These are phyloP conservation scores for Serendipita sp. DNA, from an alignment of 768 basidiomycete genomes.

Conservation along the genomic window DNA sequence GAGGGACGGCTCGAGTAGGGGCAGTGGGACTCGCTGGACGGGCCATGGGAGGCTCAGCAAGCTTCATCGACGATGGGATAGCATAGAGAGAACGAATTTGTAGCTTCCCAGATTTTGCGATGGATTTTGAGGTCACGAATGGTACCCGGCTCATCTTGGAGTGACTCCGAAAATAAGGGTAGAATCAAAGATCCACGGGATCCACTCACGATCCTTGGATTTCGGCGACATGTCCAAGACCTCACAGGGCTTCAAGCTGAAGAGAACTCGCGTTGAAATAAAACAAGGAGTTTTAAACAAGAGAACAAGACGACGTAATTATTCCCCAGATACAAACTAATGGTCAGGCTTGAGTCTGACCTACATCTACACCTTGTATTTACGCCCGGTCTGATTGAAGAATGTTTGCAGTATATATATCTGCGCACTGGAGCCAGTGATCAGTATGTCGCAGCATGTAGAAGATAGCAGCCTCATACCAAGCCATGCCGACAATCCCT, in stretches of 20 bases:
- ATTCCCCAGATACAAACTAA: too few relatives aligned
- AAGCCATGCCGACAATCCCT: conserved; percentile 69
- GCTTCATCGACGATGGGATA: neutral
- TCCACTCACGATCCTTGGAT: neutral
- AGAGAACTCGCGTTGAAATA: neutral
- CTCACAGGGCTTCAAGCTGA: neutral
- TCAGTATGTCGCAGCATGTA: neutral
- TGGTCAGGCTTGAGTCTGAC: neutral
- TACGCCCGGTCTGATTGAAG: conserved; percentile 85
- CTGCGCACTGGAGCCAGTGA: conserved; percentile 41
- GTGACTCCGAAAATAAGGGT: neutral
- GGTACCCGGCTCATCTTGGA: neutral
- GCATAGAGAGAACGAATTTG: neutral
- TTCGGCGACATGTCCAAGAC: neutral
- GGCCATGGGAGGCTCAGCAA: neutral
- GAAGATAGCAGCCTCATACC: conserved; percentile 34
- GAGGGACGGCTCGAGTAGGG: neutral
- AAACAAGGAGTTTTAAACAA: neutral
- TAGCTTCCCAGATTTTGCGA: conserved; percentile 3
- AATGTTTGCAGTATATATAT: conserved; percentile 89
- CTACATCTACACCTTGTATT: conserved; percentile 64
- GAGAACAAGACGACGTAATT: too few relatives aligned
- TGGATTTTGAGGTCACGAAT: neutral
- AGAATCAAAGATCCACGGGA: neutral
- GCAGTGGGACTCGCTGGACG: neutral